Evolutionary conservation across 441 rosid genomes (phyloP).

Genomic region (Pelargonium cotyledonis): DNA sequence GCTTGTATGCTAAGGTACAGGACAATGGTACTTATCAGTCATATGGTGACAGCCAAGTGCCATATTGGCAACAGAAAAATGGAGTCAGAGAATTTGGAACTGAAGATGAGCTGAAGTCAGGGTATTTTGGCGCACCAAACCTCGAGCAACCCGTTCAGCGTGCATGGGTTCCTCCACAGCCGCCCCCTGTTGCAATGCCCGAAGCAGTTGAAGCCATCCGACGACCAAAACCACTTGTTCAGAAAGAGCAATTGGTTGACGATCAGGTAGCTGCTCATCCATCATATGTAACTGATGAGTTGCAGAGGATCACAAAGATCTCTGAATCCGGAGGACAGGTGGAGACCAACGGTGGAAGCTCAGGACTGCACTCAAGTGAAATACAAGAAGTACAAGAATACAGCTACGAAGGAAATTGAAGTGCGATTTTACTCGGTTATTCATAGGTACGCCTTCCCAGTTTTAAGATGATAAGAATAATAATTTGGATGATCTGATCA

Average conservation of each 20-base stretch:
- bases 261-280: slow-evolving; percentile 31
- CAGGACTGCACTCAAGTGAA: slow-evolving; percentile 37
- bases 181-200: slow-evolving; percentile 82
- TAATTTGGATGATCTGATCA: no score
- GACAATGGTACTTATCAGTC: slow-evolving; percentile 39
- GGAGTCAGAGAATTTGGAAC: slow-evolving; percentile 55
- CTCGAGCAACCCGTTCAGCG: slow-evolving; percentile 45
- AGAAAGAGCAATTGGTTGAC: slow-evolving; percentile 43
- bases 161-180: slow-evolving; percentile 88
- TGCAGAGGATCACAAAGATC: slow-evolving; percentile 60
- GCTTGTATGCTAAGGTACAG: slow-evolving; percentile 30
- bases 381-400: slow-evolving; percentile 47
- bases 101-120: slow-evolving; percentile 37
- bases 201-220: slow-evolving; percentile 95
- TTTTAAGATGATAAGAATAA: no score
- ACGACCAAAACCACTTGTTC: slow-evolving; percentile 51
- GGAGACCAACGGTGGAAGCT: slow-evolving; percentile 31
- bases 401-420: slow-evolving; percentile 28
- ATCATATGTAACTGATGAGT: slow-evolving; percentile 43
- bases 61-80: slow-evolving; percentile 76
- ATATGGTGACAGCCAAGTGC: slow-evolving; percentile 33
- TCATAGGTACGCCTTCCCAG: no score
- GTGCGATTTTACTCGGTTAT: no score
- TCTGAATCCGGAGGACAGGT: slow-evolving; percentile 52
- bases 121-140: slow-evolving; percentile 31